Conservation (phyloP, 2,329 filamentous ascomycete species). For the Neonectria faginata region DNA sequence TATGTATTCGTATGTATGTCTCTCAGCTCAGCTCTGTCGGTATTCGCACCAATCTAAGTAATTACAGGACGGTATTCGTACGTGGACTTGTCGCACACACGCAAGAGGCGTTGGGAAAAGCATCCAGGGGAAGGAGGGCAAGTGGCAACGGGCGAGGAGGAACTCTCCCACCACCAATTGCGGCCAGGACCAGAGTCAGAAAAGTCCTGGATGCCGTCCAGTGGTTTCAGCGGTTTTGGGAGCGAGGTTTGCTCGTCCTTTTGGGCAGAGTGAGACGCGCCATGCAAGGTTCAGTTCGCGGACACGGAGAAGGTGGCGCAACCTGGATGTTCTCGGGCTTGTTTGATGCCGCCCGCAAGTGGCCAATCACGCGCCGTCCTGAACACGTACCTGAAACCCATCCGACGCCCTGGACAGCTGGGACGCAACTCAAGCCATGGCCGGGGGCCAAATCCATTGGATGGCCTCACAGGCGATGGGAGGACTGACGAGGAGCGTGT, state of each 20-base stretch:
- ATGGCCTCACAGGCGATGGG: not conserved
- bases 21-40: not conserved
- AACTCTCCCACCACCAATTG: no score
- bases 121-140: not conserved
- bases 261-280: conserved; percentile 1
- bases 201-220: not conserved
- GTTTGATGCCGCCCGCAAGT: conserved; percentile 6
- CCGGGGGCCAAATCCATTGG: not conserved
- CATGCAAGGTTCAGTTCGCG: conserved; percentile 1
- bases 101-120: not conserved
- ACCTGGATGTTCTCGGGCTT: conserved; percentile 2
- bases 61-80: no score
- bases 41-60: no score
- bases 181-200: no score
- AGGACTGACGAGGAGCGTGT: not conserved
- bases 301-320: not conserved
- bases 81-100: not conserved
- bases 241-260: not conserved
- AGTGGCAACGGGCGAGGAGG: not conserved
- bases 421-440: conserved; percentile 8
- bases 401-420: conserved; percentile 8
- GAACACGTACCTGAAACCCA: conserved; percentile 24
- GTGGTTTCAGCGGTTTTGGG: conserved; percentile 3
- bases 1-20: not conserved
- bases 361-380: conserved; percentile 22